Conservation (phyloP, 768 basidiomycete species). For the Lenzites betulinus region DNA sequence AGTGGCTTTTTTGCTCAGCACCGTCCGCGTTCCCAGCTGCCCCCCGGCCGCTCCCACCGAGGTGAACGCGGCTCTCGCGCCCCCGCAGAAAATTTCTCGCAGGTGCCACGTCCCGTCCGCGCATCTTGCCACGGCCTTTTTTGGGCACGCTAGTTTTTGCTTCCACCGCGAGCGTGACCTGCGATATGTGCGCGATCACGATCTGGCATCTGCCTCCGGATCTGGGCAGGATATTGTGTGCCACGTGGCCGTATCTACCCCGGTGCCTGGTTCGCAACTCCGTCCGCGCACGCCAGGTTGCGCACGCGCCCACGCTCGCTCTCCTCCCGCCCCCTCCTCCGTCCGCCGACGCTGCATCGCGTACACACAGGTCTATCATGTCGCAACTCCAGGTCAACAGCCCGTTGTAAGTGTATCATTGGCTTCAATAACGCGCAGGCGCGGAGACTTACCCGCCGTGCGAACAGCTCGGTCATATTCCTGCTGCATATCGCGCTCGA, state of each 20-base stretch:
- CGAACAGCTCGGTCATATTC: conserved; percentile 62
- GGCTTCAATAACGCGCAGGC: no score
- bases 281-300: not conserved
- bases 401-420: conserved; percentile 22
- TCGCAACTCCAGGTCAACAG: conserved; percentile 16
- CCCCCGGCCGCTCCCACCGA: no score
- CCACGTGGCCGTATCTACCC: conserved; percentile 14
- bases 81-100: no score
- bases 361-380: conserved; percentile 11
- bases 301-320: not conserved
- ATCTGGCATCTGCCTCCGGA: conserved; percentile 11
- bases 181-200: conserved; percentile 13
- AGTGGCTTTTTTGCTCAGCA: no score
- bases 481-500: conserved; percentile 81
- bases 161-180: not conserved
- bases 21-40: no score
- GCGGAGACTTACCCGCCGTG: not conserved
- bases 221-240: not conserved
- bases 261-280: conserved; percentile 13
- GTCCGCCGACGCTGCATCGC: not conserved
- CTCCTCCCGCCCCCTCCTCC: conserved; percentile 3
- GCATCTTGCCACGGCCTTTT: no score
- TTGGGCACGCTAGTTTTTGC: no score
- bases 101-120: no score
- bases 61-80: no score